Conservation (phyloP, 768 basidiomycete species). For the Leccinellum albellum region DNA sequence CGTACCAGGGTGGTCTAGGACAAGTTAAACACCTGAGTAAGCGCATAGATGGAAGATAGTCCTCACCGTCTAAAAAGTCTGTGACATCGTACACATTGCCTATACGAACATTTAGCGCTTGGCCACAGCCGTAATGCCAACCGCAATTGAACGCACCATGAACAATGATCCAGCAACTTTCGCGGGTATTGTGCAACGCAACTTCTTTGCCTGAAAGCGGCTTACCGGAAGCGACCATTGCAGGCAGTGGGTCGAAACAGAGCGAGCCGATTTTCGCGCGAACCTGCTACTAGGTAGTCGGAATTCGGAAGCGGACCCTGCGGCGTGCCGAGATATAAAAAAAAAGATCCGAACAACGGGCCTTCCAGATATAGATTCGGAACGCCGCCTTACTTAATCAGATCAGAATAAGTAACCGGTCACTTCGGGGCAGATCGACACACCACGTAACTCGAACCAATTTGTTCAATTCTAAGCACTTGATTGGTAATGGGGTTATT, state of each 20-base stretch:
- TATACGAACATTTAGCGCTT: constrained; percentile 19
- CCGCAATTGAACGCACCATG: constrained; percentile 48
- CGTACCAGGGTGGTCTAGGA: constrained; percentile 61
- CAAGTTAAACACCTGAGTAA: not conserved
- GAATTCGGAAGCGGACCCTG: not conserved
- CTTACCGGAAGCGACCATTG: constrained; percentile 13
- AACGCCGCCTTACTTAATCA: not conserved
- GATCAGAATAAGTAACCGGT: not conserved
- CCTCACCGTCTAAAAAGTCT: constrained; percentile 67
- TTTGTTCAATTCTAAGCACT: not conserved
- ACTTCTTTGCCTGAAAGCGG: constrained; percentile 47
- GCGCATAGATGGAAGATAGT: not conserved
- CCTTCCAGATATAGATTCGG: not conserved
- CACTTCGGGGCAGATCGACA: constrained; percentile 1
- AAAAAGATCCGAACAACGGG: not conserved
- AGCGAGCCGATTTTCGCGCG: not conserved
- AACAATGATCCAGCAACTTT: constrained; percentile 81
- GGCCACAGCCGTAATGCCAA: not conserved
- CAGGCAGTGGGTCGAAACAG: not conserved
- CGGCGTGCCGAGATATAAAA: not conserved
- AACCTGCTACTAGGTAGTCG: no score
- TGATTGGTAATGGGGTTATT: not conserved
- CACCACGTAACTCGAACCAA: constrained; percentile 7
- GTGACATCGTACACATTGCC: constrained; percentile 79
- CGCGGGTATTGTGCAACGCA: constrained; percentile 51